These are phyloP conservation scores for Actinomortierella ambigua DNA, from an alignment of 371 early-diverging fungal species.

Conservation along the genomic window DNA sequence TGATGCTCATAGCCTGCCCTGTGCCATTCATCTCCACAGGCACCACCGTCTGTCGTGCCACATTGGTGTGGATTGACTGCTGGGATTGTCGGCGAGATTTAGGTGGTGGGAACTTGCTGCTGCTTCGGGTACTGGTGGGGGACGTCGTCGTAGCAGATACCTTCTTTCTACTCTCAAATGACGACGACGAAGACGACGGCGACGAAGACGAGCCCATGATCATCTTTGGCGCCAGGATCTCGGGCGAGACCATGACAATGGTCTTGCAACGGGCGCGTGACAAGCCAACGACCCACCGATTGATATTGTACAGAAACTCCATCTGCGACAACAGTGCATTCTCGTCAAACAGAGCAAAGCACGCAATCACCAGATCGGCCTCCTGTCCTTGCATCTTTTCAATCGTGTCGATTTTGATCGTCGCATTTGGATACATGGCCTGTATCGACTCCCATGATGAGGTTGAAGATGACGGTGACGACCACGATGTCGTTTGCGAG, in stretches of 20 bases:
- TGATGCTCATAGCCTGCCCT: constrained; percentile 8
- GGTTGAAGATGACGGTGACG: constrained; percentile 1
- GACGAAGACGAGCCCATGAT: background rate
- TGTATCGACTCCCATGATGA: no score
- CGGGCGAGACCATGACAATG: constrained; percentile 53
- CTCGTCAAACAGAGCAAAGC: constrained; percentile 51
- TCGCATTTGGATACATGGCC: constrained; percentile 13
- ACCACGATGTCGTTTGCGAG: no score
- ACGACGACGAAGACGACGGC: no score
- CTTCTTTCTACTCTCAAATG: constrained; percentile 12
- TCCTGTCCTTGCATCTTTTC: constrained; percentile 70
- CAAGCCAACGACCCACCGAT: constrained; percentile 63
- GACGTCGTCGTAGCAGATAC: constrained; percentile 32
- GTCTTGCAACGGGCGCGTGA: constrained; percentile 64
- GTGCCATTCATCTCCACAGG: constrained; percentile 19
- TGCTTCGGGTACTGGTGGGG: no score
- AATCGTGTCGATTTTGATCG: constrained; percentile 49
- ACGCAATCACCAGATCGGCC: constrained; percentile 60
- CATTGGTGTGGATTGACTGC: no score
- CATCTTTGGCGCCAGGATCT: constrained; percentile 45
- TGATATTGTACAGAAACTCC: constrained; percentile 54
- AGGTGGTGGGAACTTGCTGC: no score
- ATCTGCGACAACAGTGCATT: constrained; percentile 25
- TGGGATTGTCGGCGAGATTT: no score
- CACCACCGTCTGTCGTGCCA: no score